Base-by-base conservation (phyloP, 1,139 yeast species). In the Geotrichum carabidarum region DNA sequence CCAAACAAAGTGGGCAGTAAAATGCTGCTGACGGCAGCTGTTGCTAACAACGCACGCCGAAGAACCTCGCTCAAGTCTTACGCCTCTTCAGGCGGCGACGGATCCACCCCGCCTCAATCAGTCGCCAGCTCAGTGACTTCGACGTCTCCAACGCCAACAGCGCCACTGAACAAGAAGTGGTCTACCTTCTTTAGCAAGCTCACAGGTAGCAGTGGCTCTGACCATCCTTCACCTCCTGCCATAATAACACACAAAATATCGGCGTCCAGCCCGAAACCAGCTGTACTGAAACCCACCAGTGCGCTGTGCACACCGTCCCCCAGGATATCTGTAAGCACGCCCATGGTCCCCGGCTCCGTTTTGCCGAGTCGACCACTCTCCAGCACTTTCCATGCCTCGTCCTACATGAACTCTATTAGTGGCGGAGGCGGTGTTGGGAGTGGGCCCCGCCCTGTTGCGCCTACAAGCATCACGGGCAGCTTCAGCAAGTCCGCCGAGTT, bases 11-110 rank as follows among this genome's bases (percentile, higher is more conserved):
- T 37, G 4, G 44, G 50, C 12, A 58, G 60, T 47, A 49, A 54
- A 18, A 51, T 50, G 40, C 49, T 58, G 15, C 52, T 58, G 8
- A 51, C 56, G 8, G 59, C 60, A 8, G 60, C 60, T 9, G 59
- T 58, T 34, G 56, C 59, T 12, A 57, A 58, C 35, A 49, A 37
- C 27, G 32, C 50, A 17, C 43, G 44, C n/a, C 50, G 44, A 8
- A 37, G 36, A n/a, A 37, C 35, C 15, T 47, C 50, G 12, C 17
- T 47, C 14, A 43, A 35, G 18, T 47, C 50, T n/a, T 37, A 37
- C 14, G 27, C 27, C 27, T 22, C 27, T 5, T 22, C 27, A 22
- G 27, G 4, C 27, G 27, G 27, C 27, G 27, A 22, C 27, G 4
- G 4, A 8, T 34, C 40, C 7, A 15, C 42, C 2, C 17, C 44